Conservation (phyloP, 176 grass and related monocot species). For the Thalia dealbata region DNA sequence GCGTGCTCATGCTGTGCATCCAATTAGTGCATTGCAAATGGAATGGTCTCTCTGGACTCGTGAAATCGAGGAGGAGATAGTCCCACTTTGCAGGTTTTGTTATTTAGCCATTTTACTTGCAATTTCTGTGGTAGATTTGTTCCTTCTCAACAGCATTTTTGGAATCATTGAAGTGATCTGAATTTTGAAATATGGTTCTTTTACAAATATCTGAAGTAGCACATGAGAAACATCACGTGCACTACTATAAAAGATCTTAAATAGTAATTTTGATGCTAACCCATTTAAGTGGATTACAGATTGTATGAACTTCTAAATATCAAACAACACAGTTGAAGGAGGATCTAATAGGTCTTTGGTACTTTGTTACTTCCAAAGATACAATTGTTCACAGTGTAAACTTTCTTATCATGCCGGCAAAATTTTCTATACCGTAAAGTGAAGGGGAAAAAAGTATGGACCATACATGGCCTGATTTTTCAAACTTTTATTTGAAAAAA, state of each 20-base stretch:
- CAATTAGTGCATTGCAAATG: conserved; percentile 67
- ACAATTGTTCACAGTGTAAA: not conserved
- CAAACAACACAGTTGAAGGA: not conserved
- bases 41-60: conserved; percentile 89
- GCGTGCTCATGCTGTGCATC: conserved; percentile 64
- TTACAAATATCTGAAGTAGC: not conserved
- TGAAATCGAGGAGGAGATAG: conserved; percentile 69
- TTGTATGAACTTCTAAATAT: not conserved
- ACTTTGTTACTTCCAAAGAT: not conserved
- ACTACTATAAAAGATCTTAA: not conserved
- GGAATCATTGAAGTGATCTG: not conserved
- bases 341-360: not conserved
- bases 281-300: not conserved
- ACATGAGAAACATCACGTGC: not conserved
- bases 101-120: not conserved
- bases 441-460: not conserved
- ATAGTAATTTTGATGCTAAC: not conserved
- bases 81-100: conserved; percentile 66
- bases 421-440: not conserved
- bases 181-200: not conserved
- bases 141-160: not conserved
- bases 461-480: not conserved
- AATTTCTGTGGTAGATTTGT: not conserved
- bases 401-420: not conserved
- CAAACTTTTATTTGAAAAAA: not conserved